Evolutionary conservation across 2,329 filamentous ascomycete genomes (phyloP), one percentile per base, ranked within the genome.

Genomic region (Stagonosporopsis chrysanthemi): DNA sequence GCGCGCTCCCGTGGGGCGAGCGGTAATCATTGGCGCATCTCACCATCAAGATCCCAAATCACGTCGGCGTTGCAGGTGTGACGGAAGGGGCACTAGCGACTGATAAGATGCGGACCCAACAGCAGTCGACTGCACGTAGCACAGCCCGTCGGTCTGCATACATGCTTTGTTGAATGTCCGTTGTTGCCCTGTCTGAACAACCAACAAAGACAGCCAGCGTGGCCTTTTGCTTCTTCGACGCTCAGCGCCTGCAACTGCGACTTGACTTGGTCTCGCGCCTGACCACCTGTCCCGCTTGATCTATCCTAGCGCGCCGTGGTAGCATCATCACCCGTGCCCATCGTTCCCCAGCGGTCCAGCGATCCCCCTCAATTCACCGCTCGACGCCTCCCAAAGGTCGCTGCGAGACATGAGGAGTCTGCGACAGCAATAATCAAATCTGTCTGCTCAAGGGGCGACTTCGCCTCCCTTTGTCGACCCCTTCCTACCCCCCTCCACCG

Each of bases 401-500:
- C 63, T 56, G 63, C 62, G 54, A 62, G 60, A 58, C 65, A 63
- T 66, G 67, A 62, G 51, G 60, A 54, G 47, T 45, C 33, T 23
- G 22, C 36, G 48, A 57, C 60, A 40, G 63, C 63, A 65, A 65
- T 29, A 28, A 55, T 49, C 39, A 28, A 51, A 46, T 14, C 45
- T 49, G 56, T 44, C 35, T 42, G 24, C 46, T 47, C 56, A 45
- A 46, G 58, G 57, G 57, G 54, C 55, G 51, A 46, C 11, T 5
- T n/a, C 40, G 44, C 41, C 15, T 28, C n/a, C 43, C 23, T 33
- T 33, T 33, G 31, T 33, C 31, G 31, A 33, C 31, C 31, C 31
- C 23, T 26, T 11, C 54, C 41, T 48, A 45, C 45, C 38, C 29
- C 40, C 45, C 38, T 33, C 41, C 43, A 35, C 56, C 48, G 53